Conservation (phyloP, 2,329 filamentous ascomycete genomes). For the Zarea fungicola region DNA sequence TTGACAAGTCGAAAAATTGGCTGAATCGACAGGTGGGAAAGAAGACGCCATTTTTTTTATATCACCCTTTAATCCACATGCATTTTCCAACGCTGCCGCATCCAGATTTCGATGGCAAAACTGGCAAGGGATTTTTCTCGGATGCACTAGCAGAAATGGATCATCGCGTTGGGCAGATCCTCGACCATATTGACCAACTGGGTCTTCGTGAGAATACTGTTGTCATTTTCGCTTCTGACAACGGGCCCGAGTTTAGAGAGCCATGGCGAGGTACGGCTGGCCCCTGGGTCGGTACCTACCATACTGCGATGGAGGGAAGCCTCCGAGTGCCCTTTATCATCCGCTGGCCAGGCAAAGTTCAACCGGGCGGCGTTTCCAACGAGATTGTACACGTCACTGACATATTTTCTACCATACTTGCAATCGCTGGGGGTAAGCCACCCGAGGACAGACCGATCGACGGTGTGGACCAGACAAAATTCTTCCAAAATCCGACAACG, state of each 20-base stretch:
- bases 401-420: slow-evolving; percentile 26
- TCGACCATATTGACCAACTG: slow-evolving; percentile 27
- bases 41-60: slow-evolving; percentile 26
- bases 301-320: slow-evolving; percentile 32
- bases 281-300: slow-evolving; percentile 30
- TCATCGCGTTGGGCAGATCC: slow-evolving; percentile 25
- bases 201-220: slow-evolving; percentile 25
- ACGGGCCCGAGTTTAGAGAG: slow-evolving; percentile 29
- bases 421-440: slow-evolving; percentile 15
- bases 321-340: slow-evolving; percentile 31
- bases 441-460: slow-evolving; percentile 21
- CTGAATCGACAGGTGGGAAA: slow-evolving; percentile 21
- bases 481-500: slow-evolving; percentile 22
- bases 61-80: slow-evolving; percentile 29
- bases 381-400: slow-evolving; percentile 30
- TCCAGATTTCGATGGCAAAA: slow-evolving; percentile 24
- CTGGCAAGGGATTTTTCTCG: slow-evolving; percentile 26
- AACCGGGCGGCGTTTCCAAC: slow-evolving; percentile 22
- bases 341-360: slow-evolving; percentile 27
- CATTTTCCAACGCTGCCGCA: slow-evolving; percentile 30
- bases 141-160: slow-evolving; percentile 32
- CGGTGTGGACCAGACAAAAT: slow-evolving; percentile 23
- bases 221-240: slow-evolving; percentile 29
- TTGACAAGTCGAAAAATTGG: slow-evolving; percentile 28
- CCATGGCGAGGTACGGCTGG: slow-evolving; percentile 29